Conservation (phyloP, 352 stramenopile species). For the Achlya hypogyna region DNA sequence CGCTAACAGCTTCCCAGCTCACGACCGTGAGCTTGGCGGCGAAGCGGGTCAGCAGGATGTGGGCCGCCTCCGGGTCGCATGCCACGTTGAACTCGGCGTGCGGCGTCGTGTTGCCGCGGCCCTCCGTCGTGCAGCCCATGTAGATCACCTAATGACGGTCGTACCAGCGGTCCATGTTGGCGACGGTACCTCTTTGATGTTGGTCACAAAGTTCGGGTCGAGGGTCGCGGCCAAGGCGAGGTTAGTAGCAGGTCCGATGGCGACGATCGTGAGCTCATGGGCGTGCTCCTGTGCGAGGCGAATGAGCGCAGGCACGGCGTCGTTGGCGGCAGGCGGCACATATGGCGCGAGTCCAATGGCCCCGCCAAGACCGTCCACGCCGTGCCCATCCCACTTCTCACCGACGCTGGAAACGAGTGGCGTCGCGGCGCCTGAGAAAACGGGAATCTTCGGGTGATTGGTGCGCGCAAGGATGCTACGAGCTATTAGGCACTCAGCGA, state of each 20-base stretch:
- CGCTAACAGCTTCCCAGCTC: constrained; percentile 55
- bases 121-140: constrained; percentile 64
- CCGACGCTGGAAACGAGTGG: constrained; percentile 60
- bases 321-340: constrained; percentile 32
- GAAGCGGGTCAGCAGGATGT: constrained; percentile 48
- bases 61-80: constrained; percentile 69
- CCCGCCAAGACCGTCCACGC: constrained; percentile 59
- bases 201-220: constrained; percentile 51
- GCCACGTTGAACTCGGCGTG: constrained; percentile 74
- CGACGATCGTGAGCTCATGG: constrained; percentile 64
- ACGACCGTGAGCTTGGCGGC: constrained; percentile 54
- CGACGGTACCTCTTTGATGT: constrained; percentile 56
- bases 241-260: constrained; percentile 69
- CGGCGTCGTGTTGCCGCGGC: constrained; percentile 56
- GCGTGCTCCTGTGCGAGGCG: constrained; percentile 43
- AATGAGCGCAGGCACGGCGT: constrained; percentile 57
- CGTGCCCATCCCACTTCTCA: constrained; percentile 57
- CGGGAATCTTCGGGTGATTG: constrained; percentile 36
- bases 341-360: constrained; percentile 34
- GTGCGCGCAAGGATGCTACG: constrained; percentile 53
- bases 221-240: constrained; percentile 62
- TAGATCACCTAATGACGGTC: constrained; percentile 5
- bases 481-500: not conserved
- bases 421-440: constrained; percentile 55
- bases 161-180: not conserved